A percentile compares a stretch with the other conserved stretches of the same genome.
These are phyloP conservation scores for Monosporascus sp. DNA, from an alignment of 2,329 filamentous ascomycete species.

Conservation along the genomic window DNA sequence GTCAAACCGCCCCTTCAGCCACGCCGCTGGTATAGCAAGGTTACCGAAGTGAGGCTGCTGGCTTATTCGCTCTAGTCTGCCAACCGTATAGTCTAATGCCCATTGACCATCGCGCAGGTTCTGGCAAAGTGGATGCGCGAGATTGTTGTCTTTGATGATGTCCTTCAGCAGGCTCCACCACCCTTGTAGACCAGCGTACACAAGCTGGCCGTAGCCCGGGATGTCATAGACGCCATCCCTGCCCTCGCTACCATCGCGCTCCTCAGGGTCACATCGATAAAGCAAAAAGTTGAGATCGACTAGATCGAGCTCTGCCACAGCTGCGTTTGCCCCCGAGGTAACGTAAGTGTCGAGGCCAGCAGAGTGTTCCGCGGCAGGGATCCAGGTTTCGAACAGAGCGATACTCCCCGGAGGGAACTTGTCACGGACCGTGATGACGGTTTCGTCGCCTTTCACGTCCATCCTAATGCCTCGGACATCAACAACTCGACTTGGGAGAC, in stretches of 20 bases:
- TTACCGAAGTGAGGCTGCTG: constrained; percentile 56
- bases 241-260: constrained; percentile 69
- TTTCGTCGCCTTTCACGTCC: constrained; percentile 67
- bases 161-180: constrained; percentile 92
- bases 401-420: constrained; percentile 92
- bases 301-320: constrained; percentile 69
- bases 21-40: constrained; percentile 62
- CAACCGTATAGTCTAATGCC: constrained; percentile 83
- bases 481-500: constrained; percentile 77
- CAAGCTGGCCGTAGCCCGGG: constrained; percentile 75
- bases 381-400: constrained; percentile 93
- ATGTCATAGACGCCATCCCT: constrained; percentile 85
- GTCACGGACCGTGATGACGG: constrained; percentile 73
- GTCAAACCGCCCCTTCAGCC: constrained; percentile 81
- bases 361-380: constrained; percentile 79
- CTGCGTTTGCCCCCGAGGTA: constrained; percentile 71
- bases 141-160: constrained; percentile 81
- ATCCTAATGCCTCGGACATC: constrained; percentile 70
- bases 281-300: constrained; percentile 87
- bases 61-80: constrained; percentile 69
- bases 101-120: constrained; percentile 88
- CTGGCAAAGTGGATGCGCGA: constrained; percentile 89
- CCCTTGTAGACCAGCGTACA: constrained; percentile 95
- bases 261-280: constrained; percentile 89
- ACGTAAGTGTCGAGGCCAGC: constrained; percentile 81